Base-by-base conservation (phyloP, 805 yeast genomes). In the Zygosaccharomyces bailii region DNA sequence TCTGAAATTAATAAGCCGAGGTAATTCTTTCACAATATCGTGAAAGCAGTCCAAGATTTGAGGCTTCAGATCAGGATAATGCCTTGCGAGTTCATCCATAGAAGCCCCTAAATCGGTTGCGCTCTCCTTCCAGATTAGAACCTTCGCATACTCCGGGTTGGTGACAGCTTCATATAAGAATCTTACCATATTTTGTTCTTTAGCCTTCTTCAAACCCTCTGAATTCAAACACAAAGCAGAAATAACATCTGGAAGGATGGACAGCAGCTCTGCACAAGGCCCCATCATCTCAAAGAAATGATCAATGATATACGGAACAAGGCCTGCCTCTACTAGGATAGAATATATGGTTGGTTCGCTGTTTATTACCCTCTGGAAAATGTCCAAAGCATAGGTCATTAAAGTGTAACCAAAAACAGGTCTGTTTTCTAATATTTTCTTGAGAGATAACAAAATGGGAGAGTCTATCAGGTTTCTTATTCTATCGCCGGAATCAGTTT, bases 271-370 rank as follows among this genome's bases (percentile, higher is more conserved):
- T 6, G 77, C 70, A 17, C 82, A 73, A 4, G 82, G 82, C 9
- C 78, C 69, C 46, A 87, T 68, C 17, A 84, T 73, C 0, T 60
- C 56, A 10, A 72, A 73, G 56, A 84, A 82, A 38, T 80, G 73
- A 8, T 74, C 73, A 39, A 89, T 61, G 29, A 89, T 72, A 2
- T 78, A 68, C 37, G 83, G 84, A 29, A 90, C 78, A 1, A 86
- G 78, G 0, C 79, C 77, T 0, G 95, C 83, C 60, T 90, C 98
- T 32, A 78, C 81, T 52, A 90, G 71, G 33, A 90, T 81, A 2
- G 84, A 74, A 56, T 75, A 90, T 3, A 96, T 86, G 0, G 96
- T 88, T 6, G 97, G 96, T 56, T 91, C 97, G 52, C 84, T 85
- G 59, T 90, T 91, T 21, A 90, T 80, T 47, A 88, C 86, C 9